These are phyloP conservation scores for Mimosa pudica DNA, from an alignment of 306 rosid species.

Conservation along the genomic window DNA sequence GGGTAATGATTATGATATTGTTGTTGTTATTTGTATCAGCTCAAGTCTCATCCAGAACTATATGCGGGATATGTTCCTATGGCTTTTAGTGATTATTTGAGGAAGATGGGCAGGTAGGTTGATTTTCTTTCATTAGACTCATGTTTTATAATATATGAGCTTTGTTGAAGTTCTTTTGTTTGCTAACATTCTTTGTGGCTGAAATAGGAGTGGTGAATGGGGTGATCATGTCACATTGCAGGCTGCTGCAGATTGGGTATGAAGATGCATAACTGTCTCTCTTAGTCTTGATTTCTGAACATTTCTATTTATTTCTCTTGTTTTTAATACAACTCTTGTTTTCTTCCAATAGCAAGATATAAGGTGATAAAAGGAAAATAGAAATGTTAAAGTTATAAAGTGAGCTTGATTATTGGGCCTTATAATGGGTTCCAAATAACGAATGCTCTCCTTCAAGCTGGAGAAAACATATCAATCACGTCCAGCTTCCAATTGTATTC, in stretches of 20 bases:
- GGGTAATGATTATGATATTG: constrained; percentile 26
- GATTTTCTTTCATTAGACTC: constrained; percentile 11
- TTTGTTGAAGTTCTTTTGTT: constrained; percentile 21
- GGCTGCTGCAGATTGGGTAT: constrained; percentile 99
- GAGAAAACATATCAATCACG: background rate
- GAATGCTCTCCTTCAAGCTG: background rate
- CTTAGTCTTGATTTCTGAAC: constrained; percentile 1
- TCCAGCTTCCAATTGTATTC: background rate
- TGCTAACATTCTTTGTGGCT: constrained; percentile 41
- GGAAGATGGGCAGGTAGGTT: constrained; percentile 80
- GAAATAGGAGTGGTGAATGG: constrained; percentile 94
- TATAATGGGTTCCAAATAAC: background rate
- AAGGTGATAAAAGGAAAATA: background rate
- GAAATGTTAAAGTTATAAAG: background rate
- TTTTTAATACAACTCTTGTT: background rate
- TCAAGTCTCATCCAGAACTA: constrained; percentile 52
- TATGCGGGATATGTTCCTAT: constrained; percentile 86
- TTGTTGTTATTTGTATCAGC: constrained; percentile 50
- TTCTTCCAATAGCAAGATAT: background rate
- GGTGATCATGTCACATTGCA: constrained; percentile 98
- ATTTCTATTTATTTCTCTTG: background rate
- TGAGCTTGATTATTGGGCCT: background rate
- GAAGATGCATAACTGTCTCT: constrained; percentile 23
- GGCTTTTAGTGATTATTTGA: constrained; percentile 80
- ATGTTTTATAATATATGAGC: constrained; percentile 4